A percentile compares a stretch with the other conserved stretches of the same genome.
Evolutionary conservation across 2,329 filamentous ascomycete species (phyloP).

Genomic region (Ophiostoma ulmi): DNA sequence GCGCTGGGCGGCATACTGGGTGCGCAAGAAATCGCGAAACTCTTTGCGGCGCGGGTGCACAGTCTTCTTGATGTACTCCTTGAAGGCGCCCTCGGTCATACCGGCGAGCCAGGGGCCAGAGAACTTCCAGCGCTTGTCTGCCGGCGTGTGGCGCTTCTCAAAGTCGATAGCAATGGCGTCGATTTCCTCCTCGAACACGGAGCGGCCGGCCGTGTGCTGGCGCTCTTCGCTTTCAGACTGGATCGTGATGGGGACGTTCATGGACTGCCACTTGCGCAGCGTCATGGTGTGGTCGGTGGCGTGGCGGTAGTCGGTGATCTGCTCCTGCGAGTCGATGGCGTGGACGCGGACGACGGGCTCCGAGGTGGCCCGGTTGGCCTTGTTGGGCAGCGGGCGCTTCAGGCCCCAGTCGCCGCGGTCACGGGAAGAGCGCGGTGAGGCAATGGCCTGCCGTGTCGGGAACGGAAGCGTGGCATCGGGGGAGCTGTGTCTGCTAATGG

Average conservation of each 20-base stretch:
- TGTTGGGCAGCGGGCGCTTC: constrained; percentile 75
- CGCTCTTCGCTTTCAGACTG: constrained; percentile 27
- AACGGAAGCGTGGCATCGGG: constrained; percentile 67
- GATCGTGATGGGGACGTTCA: constrained; percentile 60
- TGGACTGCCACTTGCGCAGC: constrained; percentile 78
- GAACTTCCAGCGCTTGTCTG: constrained; percentile 60
- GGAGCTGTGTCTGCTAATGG: constrained; percentile 47
- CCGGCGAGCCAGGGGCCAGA: constrained; percentile 61
- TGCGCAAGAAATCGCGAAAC: constrained; percentile 52
- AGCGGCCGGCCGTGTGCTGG: constrained; percentile 37
- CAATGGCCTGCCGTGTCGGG: constrained; percentile 79
- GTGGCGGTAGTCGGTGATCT: constrained; percentile 82
- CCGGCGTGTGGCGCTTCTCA: constrained; percentile 34
- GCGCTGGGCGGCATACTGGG: constrained; percentile 44
- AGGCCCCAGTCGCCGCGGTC: constrained; percentile 85
- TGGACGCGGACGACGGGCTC: constrained; percentile 73
- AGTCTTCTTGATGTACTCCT: constrained; percentile 48
- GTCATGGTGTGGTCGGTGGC: constrained; percentile 77
- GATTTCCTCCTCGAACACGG: constrained; percentile 55
- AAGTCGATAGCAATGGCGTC: constrained; percentile 47
- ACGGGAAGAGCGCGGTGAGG: constrained; percentile 67
- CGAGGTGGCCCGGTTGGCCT: constrained; percentile 65
- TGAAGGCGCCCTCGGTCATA: constrained; percentile 57
- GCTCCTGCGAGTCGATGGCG: constrained; percentile 76
- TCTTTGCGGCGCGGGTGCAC: constrained; percentile 50